phyloP scores from a whole-genome alignment of 179 eudicot genomes.

The Beta macrorhiza region DNA sequence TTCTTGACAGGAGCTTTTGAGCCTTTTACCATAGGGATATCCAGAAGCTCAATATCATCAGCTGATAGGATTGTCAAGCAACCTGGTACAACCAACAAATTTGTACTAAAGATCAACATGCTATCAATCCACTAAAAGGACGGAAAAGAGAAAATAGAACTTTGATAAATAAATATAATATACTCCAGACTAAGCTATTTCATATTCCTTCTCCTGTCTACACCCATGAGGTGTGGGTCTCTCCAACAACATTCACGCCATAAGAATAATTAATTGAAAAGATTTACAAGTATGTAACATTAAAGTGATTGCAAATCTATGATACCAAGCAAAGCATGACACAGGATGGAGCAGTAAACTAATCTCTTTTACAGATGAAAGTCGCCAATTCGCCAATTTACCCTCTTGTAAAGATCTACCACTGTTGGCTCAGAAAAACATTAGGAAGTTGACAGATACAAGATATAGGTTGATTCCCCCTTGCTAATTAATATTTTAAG shows the following conservation, averaged over 20 bases:
- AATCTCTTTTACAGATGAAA: neutral
- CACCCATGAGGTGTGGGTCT: neutral
- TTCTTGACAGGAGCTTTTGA: constrained; percentile 46
- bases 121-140: neutral
- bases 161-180: neutral
- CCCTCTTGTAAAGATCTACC: neutral
- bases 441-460: neutral
- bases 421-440: neutral
- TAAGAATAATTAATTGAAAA: neutral
- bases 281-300: neutral
- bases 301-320: neutral
- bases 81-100: constrained; percentile 45
- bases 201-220: neutral
- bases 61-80: constrained; percentile 67
- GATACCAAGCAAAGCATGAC: neutral
- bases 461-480: neutral
- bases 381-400: neutral
- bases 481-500: neutral
- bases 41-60: constrained; percentile 70
- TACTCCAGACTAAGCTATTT: neutral
- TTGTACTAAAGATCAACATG: constrained; percentile 5
- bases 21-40: constrained; percentile 49
- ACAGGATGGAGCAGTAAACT: neutral
- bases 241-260: neutral
- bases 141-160: neutral